A percentile compares a stretch with the other conserved stretches of the same genome.
phyloP scores from a whole-genome alignment of 352 stramenopile species.

The Phytophthora aleatoria region DNA sequence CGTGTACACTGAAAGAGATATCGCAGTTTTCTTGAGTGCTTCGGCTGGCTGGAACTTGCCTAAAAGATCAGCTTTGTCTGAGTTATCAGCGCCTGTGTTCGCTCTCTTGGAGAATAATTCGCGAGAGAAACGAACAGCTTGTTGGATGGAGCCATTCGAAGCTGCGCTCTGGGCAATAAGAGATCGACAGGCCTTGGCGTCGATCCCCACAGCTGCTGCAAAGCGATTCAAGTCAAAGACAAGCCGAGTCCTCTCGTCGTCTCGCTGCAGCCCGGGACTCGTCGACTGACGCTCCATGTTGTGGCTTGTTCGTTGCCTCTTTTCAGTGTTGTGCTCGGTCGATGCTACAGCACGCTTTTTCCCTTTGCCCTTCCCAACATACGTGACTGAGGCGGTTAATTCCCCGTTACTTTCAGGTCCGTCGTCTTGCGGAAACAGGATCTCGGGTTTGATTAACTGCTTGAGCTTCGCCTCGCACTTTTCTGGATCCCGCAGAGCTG shows the following conservation, averaged over 20 bases:
- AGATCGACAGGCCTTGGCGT: constrained; percentile 44
- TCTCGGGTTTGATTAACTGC: constrained; percentile 43
- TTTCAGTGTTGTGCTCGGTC: constrained; percentile 1
- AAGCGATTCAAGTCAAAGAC: constrained; percentile 58
- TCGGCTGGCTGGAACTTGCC: constrained; percentile 10
- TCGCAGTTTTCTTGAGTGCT: constrained; percentile 56
- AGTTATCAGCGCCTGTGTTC: not conserved
- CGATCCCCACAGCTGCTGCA: constrained; percentile 49
- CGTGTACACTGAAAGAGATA: constrained; percentile 65
- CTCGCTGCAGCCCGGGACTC: constrained; percentile 24
- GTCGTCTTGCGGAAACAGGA: constrained; percentile 42
- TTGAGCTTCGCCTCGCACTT: constrained; percentile 50
- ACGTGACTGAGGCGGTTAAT: not conserved
- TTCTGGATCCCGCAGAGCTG: constrained; percentile 49
- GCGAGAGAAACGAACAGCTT: constrained; percentile 57
- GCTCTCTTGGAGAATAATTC: constrained; percentile 52
- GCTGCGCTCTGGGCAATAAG: constrained; percentile 49
- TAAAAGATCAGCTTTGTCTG: not conserved
- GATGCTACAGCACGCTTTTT: constrained; percentile 24
- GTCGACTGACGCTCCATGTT: not conserved
- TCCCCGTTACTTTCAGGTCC: not conserved
- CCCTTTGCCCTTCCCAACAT: constrained; percentile 25
- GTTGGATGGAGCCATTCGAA: constrained; percentile 48
- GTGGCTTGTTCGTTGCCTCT: constrained; percentile 15
- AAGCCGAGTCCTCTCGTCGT: constrained; percentile 44